Conservation (phyloP, 225 moss, liverwort and hornwort genomes). For the Straminergon stramineum region DNA sequence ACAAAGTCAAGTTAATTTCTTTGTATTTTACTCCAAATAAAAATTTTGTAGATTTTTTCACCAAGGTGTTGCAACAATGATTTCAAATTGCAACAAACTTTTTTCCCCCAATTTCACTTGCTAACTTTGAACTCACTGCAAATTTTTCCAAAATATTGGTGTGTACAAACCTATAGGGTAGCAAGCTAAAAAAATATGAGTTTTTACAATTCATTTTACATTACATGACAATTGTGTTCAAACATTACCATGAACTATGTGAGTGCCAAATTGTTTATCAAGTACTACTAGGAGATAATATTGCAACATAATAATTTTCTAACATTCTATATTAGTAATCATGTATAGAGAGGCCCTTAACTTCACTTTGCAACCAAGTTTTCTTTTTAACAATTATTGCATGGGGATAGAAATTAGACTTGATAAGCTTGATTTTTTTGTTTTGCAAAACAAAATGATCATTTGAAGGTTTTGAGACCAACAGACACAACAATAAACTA, state of each 20-base stretch:
- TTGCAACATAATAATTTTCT: neutral
- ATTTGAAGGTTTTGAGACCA: neutral
- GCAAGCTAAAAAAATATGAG: too few species aligned
- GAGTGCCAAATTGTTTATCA: neutral
- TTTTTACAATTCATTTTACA: neutral
- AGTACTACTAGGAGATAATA: neutral
- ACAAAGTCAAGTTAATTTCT: fast-evolving
- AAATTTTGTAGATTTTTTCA: neutral
- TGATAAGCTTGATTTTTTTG: neutral
- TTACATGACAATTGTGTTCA: neutral
- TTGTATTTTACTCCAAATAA: neutral
- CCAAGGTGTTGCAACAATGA: fast-evolving
- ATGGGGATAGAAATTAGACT: neutral
- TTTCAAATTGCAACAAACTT: neutral
- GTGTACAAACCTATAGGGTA: fast-evolving
- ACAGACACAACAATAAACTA: neutral
- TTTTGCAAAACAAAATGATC: neutral
- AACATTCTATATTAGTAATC: neutral
- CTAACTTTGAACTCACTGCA: neutral
- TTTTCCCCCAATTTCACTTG: fast-evolving
- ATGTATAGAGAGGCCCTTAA: neutral
- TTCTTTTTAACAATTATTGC: neutral
- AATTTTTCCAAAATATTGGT: fast-evolving
- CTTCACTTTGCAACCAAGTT: neutral
- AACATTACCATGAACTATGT: neutral